Percentiles rank a stretch among this genome's conserved stretches.
Evolutionary conservation across 1,284 basidiomycete genomes (phyloP).

Genomic region (Cutaneotrichosporon cyanovorans): DNA sequence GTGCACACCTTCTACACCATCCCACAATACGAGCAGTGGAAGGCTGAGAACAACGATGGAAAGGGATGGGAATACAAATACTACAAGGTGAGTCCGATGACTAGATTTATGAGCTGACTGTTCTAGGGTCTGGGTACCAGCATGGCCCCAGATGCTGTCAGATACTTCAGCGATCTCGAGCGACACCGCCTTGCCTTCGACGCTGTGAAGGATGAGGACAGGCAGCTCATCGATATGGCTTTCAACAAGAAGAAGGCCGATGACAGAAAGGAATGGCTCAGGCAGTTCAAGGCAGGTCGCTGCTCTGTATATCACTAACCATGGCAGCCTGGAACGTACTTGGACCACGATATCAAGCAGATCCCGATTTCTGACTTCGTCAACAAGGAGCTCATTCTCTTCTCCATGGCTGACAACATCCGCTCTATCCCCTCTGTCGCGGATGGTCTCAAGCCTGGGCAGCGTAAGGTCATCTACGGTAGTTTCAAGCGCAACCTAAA

Average conservation of each 20-base stretch:
- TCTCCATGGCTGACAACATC: slow-evolving; percentile 99
- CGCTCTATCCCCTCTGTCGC: slow-evolving; percentile 89
- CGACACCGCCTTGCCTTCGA: slow-evolving; percentile 94
- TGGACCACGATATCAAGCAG: slow-evolving; percentile 81
- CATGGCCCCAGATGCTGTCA: slow-evolving; percentile 75
- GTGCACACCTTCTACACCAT: slow-evolving; percentile 91
- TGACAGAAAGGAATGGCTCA: slow-evolving; percentile 96
- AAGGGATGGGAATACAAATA: slow-evolving; percentile 89
- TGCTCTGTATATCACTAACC: neutral
- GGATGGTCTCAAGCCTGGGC: slow-evolving; percentile 98
- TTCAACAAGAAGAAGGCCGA: slow-evolving; percentile 99
- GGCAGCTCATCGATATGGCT: slow-evolving; percentile 87
- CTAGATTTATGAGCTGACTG: neutral
- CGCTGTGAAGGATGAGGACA: slow-evolving; percentile 71
- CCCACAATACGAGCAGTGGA: slow-evolving; percentile 93
- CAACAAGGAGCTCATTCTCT: slow-evolving; percentile 95
- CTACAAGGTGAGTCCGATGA: slow-evolving; percentile 65
- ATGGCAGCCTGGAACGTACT: slow-evolving; percentile 77
- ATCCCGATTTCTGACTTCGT: slow-evolving; percentile 92
- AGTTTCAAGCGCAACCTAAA: slow-evolving; percentile 93
- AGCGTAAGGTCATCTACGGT: slow-evolving; percentile 91
- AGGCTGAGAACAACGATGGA: slow-evolving; percentile 68
- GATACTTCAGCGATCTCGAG: slow-evolving; percentile 86
- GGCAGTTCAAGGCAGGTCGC: slow-evolving; percentile 69
- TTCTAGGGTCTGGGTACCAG: slow-evolving; percentile 92